Evolutionary conservation across 2,329 filamentous ascomycete species (phyloP), one percentile per base, ranked within the genome.

Genomic region (Exserohilum turcica): DNA sequence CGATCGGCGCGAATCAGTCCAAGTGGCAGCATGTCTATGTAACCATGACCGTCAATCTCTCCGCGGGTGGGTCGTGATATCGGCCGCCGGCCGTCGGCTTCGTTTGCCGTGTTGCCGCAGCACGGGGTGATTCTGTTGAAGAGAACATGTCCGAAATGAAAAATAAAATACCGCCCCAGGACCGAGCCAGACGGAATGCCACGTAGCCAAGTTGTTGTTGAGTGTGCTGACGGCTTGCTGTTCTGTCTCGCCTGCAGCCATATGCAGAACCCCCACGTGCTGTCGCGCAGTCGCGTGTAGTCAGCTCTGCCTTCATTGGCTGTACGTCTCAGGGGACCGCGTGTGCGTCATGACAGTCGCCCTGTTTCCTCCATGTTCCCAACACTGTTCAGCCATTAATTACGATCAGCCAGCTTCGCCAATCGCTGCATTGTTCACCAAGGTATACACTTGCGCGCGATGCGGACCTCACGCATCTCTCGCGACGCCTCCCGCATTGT

Each of bases 401-500:
- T 44, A 29, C 42, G 24, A 35, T 32, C 18, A 21, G 24, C 6
- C 10, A 21, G 2, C 18, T 12, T 1, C 5, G 12, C 4, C 29
- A 13, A 33, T 29, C 16, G 24, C 6, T 27, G 3, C 4, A 40
- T 15, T n/a, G n/a, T 10, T 32, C 29, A 7, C 7, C 13, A 12
- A 9, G 9, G 6, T n/a, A 9, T 24, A 15, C 28, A 28, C 16
- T 15, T 16, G 27, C 7, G 28, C 39, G 4, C 46, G 36, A 75
- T 75, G 73, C 70, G 72, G 10, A 72, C 72, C 45, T 75, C 73
- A 19, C 71, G 72, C 46, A 64, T 75, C 39, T 71, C 73, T 52
- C 72, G 68, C 48, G 72, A 75, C 58, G 71, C 72, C 5, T 58
- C 66, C 28, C 71, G 64, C 44, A 63, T 71, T 46, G 52, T 73